phyloP scores from a whole-genome alignment of 2,329 filamentous ascomycete genomes.

The Hypoxylon sp. region DNA sequence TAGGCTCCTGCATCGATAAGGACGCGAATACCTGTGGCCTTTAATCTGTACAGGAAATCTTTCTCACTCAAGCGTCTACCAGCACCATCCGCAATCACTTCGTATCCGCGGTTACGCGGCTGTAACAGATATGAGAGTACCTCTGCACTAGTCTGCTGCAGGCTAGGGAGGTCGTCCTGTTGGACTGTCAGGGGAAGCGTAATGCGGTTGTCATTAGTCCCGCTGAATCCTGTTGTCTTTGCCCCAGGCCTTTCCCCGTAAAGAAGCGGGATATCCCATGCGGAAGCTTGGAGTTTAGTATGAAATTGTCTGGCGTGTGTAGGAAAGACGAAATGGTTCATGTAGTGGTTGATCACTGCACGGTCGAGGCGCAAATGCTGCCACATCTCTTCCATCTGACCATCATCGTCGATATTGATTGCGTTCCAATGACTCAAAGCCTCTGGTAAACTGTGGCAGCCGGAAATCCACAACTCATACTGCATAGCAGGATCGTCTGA shows the following conservation, averaged over 20 bases:
- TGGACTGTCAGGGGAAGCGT: slow-evolving; percentile 73
- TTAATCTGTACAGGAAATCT: slow-evolving; percentile 60
- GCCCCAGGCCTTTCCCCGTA: slow-evolving; percentile 41
- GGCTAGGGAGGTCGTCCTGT: slow-evolving; percentile 70
- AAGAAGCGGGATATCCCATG: slow-evolving; percentile 75
- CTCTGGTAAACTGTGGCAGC: slow-evolving; percentile 58
- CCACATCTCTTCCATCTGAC: slow-evolving; percentile 67
- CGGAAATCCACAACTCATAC: slow-evolving; percentile 66
- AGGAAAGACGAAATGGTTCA: slow-evolving; percentile 76
- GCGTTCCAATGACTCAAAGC: slow-evolving; percentile 65
- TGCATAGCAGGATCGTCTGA: slow-evolving; percentile 69
- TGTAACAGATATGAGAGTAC: slow-evolving; percentile 73
- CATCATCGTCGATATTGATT: slow-evolving; percentile 71
- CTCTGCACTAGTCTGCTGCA: slow-evolving; percentile 74
- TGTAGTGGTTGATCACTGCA: slow-evolving; percentile 69
- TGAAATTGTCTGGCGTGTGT: slow-evolving; percentile 74
- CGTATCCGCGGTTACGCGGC: slow-evolving; percentile 65
- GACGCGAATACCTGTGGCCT: slow-evolving; percentile 60
- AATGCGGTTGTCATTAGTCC: slow-evolving; percentile 76
- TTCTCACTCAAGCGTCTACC: slow-evolving; percentile 61
- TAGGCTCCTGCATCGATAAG: slow-evolving; percentile 77
- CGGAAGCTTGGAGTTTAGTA: slow-evolving; percentile 74
- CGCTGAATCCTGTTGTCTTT: slow-evolving; percentile 77
- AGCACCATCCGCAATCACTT: slow-evolving; percentile 51
- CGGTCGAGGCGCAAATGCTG: slow-evolving; percentile 62